A percentile compares a stretch with the other conserved stretches of the same genome.
These are phyloP conservation scores for Penicillium psychrosexuale DNA, from an alignment of 2,329 filamentous ascomycete species.

Conservation along the genomic window DNA sequence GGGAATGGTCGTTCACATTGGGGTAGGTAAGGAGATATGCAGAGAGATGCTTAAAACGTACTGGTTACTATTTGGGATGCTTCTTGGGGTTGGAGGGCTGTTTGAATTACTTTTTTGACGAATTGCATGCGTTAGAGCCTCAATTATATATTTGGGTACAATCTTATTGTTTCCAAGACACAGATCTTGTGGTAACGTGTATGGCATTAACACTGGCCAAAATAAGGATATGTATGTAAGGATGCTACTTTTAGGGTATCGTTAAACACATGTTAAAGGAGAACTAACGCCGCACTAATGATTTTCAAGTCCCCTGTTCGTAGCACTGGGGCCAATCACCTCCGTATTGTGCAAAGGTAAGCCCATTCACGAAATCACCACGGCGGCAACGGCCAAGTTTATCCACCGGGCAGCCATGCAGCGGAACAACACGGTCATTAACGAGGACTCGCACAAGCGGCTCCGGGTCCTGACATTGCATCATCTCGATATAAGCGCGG, in stretches of 20 bases:
- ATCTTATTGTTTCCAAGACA: not conserved
- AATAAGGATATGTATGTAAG: not conserved
- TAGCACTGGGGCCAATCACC: constrained; percentile 71
- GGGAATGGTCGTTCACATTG: constrained; percentile 5
- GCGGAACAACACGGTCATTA: constrained; percentile 75
- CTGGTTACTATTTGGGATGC: not conserved
- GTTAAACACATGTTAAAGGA: not conserved
- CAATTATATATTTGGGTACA: not conserved
- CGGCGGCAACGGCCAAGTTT: constrained; percentile 67
- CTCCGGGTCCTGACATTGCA: constrained; percentile 61
- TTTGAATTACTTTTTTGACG: constrained; percentile 6
- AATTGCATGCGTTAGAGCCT: not conserved
- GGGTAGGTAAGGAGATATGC: not conserved
- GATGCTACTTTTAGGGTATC: not conserved
- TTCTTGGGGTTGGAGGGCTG: constrained; percentile 15
- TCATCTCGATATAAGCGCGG: constrained; percentile 83
- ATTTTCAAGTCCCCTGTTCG: constrained; percentile 8
- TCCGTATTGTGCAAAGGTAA: constrained; percentile 68
- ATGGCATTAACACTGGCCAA: not conserved
- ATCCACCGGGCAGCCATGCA: constrained; percentile 70
- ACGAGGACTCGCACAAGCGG: constrained; percentile 76
- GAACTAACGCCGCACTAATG: not conserved
- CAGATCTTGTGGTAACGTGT: not conserved
- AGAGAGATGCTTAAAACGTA: not conserved
- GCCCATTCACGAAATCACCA: constrained; percentile 66